A percentile compares a stretch with the other conserved stretches of the same genome.
These are phyloP conservation scores for Sphagnum contortum DNA, from an alignment of 225 moss, liverwort and hornwort genomes.

Conservation along the genomic window DNA sequence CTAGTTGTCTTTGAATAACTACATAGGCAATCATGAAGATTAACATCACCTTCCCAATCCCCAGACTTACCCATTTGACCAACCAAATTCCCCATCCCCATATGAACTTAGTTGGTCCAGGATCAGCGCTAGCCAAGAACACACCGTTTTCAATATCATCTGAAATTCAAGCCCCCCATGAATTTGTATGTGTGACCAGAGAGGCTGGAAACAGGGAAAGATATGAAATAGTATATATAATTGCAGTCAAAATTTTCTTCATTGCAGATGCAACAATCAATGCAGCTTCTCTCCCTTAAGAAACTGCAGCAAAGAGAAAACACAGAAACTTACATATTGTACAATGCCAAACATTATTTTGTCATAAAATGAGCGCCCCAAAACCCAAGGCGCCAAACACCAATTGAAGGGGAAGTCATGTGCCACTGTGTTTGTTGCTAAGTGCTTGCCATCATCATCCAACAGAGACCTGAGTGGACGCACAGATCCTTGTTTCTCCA, in stretches of 20 bases:
- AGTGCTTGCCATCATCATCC: constrained; percentile 35
- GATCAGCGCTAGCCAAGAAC: constrained; percentile 59
- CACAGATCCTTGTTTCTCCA: constrained; percentile 54
- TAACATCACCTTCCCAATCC: too few species aligned
- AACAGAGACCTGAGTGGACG: constrained; percentile 60
- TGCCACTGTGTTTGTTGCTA: constrained; percentile 14
- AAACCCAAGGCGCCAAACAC: constrained; percentile 47
- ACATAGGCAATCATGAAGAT: too few species aligned
- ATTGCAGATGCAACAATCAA: background rate
- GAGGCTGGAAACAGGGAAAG: background rate
- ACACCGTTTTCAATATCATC: constrained; percentile 85
- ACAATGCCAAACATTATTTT: constrained; percentile 93
- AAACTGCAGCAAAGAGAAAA: background rate
- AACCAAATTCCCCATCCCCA: constrained; percentile 70
- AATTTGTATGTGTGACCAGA: background rate
- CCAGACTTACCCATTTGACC: constrained; percentile 54
- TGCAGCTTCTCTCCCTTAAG: too few species aligned
- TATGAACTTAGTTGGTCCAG: constrained; percentile 50
- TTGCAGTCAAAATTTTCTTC: too few species aligned
- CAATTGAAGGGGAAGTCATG: constrained; percentile 69
- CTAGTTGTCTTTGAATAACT: too few species aligned
- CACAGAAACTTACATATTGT: constrained; percentile 62
- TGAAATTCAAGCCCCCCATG: constrained; percentile 6
- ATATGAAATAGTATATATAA: too few species aligned
- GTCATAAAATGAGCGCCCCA: constrained; percentile 69